Base-by-base conservation (phyloP, 306 rosid genomes). In the Vicia faba region DNA sequence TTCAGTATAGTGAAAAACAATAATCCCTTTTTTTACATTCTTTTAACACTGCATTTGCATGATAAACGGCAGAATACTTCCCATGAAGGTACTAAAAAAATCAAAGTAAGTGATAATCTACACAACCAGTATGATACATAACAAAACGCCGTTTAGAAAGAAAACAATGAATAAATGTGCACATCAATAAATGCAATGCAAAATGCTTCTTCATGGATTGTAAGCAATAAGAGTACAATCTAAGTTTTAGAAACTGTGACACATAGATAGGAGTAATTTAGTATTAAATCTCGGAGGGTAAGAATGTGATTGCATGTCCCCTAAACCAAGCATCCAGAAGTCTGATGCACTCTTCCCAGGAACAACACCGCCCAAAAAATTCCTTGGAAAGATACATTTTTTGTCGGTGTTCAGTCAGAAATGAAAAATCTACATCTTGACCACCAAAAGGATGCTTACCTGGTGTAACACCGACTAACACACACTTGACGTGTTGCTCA, bases 271-370 rank as follows among this genome's bases (percentile, higher is more conserved):
- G 2, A 50, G 31, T 62, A 25, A 8, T 45, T 13, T 1, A 57
- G 64, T 40, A 35, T 64, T 43, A 33, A 13, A 58, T 41, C 14
- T 60, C 20, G 54, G n/a, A 54, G 79, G 25, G 61, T 60, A 74
- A 50, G 50, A 66, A 74, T 66, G 72, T 0, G 75, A 69, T 86
- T 90, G 95, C 97, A 95, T 95, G 78, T 90, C 99, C 35, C 99
- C 97, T 16, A 95, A 92, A 68, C 99, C 99, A 68, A 95, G 97
- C 97, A 95, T 95, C 97, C 90, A 90, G 86, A 88, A 95, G 57
- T 95, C 97, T 5, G 81, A 15, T 31, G 95, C 91, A 79, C 8
- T 85, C 78, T 68, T 85, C 71, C 92, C 91, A 9, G 97, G 86
- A 78, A 84, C 78, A 46, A 76, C 89, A 61, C 97, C 83, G 4